Conservation (phyloP, 495 filamentous ascomycete species). For the Podospora comata region DNA sequence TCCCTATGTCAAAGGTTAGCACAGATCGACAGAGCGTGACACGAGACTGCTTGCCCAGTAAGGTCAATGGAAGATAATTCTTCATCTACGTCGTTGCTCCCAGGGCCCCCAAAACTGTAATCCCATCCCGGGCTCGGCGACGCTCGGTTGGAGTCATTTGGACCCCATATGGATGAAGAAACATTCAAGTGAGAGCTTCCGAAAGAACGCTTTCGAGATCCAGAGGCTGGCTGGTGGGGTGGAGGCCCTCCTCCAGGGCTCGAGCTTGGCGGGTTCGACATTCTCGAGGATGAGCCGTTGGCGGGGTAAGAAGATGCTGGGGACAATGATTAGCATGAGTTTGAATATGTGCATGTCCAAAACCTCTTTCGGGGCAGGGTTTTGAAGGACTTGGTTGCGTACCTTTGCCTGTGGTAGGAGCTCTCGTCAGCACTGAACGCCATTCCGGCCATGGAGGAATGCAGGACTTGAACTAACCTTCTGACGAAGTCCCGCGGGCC, state of each 20-base stretch:
- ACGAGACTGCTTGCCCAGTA: background rate
- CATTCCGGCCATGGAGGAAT: background rate
- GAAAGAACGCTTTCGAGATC: slow-evolving; percentile 38
- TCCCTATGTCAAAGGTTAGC: background rate
- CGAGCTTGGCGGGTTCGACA: slow-evolving; percentile 15
- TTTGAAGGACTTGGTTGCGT: background rate
- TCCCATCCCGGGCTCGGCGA: slow-evolving; percentile 23
- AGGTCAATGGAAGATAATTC: background rate
- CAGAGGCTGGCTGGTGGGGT: slow-evolving; percentile 4
- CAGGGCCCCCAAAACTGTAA: background rate
- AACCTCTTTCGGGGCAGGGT: background rate
- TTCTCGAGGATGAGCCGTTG: slow-evolving; percentile 8
- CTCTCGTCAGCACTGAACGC: background rate
- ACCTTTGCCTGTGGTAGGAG: background rate
- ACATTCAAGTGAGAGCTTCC: slow-evolving; percentile 26
- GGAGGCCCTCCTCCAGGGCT: slow-evolving; percentile 5
- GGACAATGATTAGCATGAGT: background rate
- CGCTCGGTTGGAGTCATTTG: slow-evolving; percentile 35
- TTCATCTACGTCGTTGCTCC: slow-evolving; percentile 12
- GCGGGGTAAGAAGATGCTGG: background rate
- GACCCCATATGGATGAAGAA: slow-evolving; percentile 4
- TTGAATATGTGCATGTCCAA: background rate
- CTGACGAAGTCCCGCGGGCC: background rate
- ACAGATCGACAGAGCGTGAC: background rate
- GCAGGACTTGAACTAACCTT: background rate